Evolutionary conservation across 768 basidiomycete species (phyloP), one percentile per base, ranked within the genome.

Genomic region (Cubamyces lactineus): DNA sequence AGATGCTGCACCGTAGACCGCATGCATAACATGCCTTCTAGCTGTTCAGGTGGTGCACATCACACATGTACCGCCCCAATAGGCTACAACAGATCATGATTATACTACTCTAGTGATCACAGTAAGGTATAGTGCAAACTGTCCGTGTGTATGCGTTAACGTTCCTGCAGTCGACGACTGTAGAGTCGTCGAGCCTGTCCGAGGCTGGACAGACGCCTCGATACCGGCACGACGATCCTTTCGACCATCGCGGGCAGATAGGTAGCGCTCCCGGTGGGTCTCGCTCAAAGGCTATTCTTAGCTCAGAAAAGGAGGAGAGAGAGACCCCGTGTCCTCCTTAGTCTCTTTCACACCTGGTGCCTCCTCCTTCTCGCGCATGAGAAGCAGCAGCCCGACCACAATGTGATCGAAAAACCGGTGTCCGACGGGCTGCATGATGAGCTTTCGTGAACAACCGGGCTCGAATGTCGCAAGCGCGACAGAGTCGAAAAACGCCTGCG

Each of bases 341-440:
- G 64, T 2, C 40, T 46, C 19, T 23, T 57, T 28, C 5, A 62
- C 4, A 53, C 65, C 43, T 54, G 59, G 40, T 21, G 30, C 17
- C 11, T 56, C 58, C 30, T 64, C 63, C 58, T 66, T 63, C 55
- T 71, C 68, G 42, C 70, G 64, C 70, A 69, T 68, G 41, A 71
- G 51, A 23, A 71, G 63, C 46, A 71, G 26, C 24, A 66, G 53
- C 24, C 59, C 65, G 21, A 69, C 48, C 52, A 71, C 59, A 21
- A 71, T 24, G 50, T 69, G 66, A 62, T 71, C 70, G 38, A 67
- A 63, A 9, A 63, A 59, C 24, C 51, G 54, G 41, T 69, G 66
- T 6, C 50, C 70, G 30, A 59, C 40, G 13, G 70, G 70, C 57
- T 67, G 61, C 17, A 71, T 39, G n/a, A 64, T 57, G 17, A 71